Base-by-base conservation (phyloP, 2,329 filamentous ascomycete genomes). In the Arthrobotrys megalospora region DNA sequence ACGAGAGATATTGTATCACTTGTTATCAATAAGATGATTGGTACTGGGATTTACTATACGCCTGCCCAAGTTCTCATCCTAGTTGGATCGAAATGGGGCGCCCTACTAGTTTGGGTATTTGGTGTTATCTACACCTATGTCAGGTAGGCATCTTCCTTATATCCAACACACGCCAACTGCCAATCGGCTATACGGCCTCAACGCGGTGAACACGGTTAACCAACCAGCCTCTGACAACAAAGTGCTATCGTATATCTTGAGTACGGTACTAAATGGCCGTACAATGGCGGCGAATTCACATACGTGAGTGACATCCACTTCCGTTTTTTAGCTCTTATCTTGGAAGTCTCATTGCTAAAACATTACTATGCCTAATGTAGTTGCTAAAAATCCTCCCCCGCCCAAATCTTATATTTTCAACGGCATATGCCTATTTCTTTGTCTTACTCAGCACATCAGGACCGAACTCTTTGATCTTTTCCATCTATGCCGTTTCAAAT, bases 1-100 rank as follows among this genome's bases (percentile, higher is more conserved):
- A 21, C n/a, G 52, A 52, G 43, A 43, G 43, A 66, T 28, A 52
- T 66, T 14, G 28, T 50, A 19, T 16, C 62, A 10, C 47, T 66
- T 14, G 32, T 66, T 24, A 21, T 66, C 10, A 66, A 66, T n/a
- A 66, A 66, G 21, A 66, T 66, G 62, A 52, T 66, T n/a, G 62
- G 62, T 19, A 66, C 62, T 7, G 62, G 43, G n/a, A 66, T 66
- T 36, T 66, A 52, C 45, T 66, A 52, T 32, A 32, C 62, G 21
- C 62, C 62, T n/a, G 62, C 62, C 41, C 62, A 66, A 21, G 32
- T 66, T 7, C 45, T 66, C 50, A 21, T 66, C n/a, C 16, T 66
- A n/a, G 50, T 32, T 16, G 43, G 62, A 4, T 66, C 62, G 24
- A 66, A 66, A 21, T 50, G 62, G 43, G 28, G 24, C 2, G 62